Evolutionary conservation across 2,329 filamentous ascomycete species (phyloP), one percentile per base, ranked within the genome.

Genomic region (Coccinonectria pachysandricola): DNA sequence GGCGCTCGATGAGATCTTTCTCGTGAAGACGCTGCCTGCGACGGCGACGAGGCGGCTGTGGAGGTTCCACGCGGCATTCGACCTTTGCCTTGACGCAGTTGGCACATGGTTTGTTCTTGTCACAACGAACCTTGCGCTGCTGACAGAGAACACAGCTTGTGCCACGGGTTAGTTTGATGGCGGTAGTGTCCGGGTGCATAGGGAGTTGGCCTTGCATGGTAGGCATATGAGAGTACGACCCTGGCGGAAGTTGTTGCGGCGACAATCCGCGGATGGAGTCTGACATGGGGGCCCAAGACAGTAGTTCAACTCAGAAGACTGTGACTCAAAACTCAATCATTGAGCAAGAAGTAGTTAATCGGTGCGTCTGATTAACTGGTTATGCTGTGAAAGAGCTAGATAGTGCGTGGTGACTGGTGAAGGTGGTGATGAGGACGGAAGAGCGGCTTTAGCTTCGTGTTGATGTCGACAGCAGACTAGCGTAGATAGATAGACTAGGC

Each of bases 61-160:
- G 57, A 43, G 71, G 57, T 37, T 69, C 54, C 6, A 76, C 68
- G 19, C 65, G 62, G 47, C 75, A 85, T 39, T 80, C 68, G 16
- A 66, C 66, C 12, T 63, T 56, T 27, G 70, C 65, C 52, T 70
- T 77, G 47, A 73, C 59, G 46, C 79, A 84, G 52, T 79, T 78
- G 42, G 68, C 62, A 46, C 80, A 85, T 10, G 79, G 79, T 52
- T 75, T 75, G 40, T 67, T 71, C 53, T 78, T 79, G 52, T 84
- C 75, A 52, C 80, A 85, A 33, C 75, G 75, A 21, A 85, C 68
- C 50, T 85, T 85, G 34, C 79, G 72, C 49, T 81, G 78, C 48
- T 86, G 79, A 46, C 82, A 88, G 12, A 76, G 63, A 9, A 83
- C 65, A 44, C 82, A 88, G 34, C 68, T 72, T 35, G 71, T 69